Evolutionary conservation across 164 flowering plant genomes (phyloP), one percentile per base, ranked within the genome.

Genomic region (Magnolia changhungtana): DNA sequence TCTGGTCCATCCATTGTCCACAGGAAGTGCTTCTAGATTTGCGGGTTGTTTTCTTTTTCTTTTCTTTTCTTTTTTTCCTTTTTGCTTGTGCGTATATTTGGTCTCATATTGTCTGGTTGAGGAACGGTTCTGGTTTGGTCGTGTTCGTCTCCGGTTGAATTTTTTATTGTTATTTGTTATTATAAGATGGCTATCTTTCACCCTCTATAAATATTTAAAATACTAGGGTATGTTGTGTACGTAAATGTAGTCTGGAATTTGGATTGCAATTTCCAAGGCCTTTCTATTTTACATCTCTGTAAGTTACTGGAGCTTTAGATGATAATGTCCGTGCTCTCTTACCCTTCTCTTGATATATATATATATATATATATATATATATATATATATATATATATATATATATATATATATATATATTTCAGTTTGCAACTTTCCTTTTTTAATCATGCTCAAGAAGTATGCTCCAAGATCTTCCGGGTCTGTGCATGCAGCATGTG

Each of bases 1-100:
- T 82, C 84, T 49, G 78, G 82, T 1, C 82, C 84, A 71, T 82
- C 83, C 7, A 78, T 81, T 72, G 83, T 81, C 64, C 83, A 81
- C 76, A 73, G 82, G 76, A 81, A 81, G 65, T 81, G 68, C 68
- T 65, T 65, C 68, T 65, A 65, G 68, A 65, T 65, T 65, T 65
- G 68, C 68, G 1, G 63, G 16, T 59, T 65, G 21, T 65, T 37
- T 37, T 37, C 45, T 3, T 37, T 37, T 37, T 37, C 1, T 23
- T 23, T 23, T 23, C 1, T 23, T 23, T 23, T 23, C 1, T 31
- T 31, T 31, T 31, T 31, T 2, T 1, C 45, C 45, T 4, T 37
- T 37, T 37, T n/a, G 68, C 68, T 65, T 65, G 37, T 24, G 37
- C 68, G 21, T 65, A 8, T 65, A 65, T 65, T 20, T 65, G 68